Conservation (phyloP, 2,329 filamentous ascomycete species). For the Teratosphaeriaceae sp. region DNA sequence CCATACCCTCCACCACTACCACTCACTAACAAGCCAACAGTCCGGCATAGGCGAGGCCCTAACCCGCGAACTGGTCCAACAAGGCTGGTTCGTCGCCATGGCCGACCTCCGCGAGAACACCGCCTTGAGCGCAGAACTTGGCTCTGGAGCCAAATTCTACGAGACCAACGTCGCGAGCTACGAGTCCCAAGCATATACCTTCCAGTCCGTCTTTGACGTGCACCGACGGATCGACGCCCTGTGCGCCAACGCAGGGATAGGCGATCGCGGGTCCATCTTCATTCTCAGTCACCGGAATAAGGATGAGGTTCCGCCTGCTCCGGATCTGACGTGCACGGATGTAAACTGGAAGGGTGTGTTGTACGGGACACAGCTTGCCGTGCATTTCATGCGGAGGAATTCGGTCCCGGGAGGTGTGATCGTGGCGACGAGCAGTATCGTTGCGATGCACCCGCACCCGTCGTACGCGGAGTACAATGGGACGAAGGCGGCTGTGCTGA, state of each 20-base stretch:
- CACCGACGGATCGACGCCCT: conserved; percentile 10
- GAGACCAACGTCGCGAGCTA: conserved; percentile 12
- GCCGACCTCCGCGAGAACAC: conserved; percentile 9
- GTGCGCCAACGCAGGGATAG: conserved; percentile 13
- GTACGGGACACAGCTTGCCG: conserved; percentile 14
- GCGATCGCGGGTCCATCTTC: conserved; percentile 9
- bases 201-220: conserved; percentile 7
- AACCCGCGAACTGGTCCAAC: conserved; percentile 8
- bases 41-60: conserved; percentile 16
- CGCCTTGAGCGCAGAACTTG: conserved; percentile 4
- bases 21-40: conserved; percentile 4
- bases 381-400: conserved; percentile 16
- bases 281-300: conserved; percentile 7
- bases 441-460: conserved; percentile 13
- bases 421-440: conserved; percentile 14
- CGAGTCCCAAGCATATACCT: conserved; percentile 9
- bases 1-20: neutral
- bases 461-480: conserved; percentile 15
- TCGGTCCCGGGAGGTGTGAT: conserved; percentile 11
- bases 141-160: conserved; percentile 7
- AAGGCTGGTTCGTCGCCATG: conserved; percentile 13
- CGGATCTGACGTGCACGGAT: conserved; percentile 11
- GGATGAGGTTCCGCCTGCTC: conserved; percentile 9
- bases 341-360: conserved; percentile 13
- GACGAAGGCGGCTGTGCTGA: conserved; percentile 11